Conservation (phyloP, 2,329 filamentous ascomycete species). For the Aspergillus tamarii region DNA sequence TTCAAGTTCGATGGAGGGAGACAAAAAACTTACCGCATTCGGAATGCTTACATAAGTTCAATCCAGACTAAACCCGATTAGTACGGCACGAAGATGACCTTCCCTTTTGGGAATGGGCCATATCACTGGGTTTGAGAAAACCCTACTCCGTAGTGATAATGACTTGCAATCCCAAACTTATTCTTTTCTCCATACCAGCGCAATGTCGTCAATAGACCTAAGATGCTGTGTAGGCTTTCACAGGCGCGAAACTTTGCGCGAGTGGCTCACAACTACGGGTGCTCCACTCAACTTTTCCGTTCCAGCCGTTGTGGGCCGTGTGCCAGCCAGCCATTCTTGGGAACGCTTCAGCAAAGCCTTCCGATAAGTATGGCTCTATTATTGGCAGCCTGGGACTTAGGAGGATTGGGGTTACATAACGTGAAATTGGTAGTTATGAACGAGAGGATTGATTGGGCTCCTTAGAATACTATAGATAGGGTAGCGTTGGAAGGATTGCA, state of each 20-base stretch:
- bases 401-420: not conserved
- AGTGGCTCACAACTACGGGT: not conserved
- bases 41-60: no score
- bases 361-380: not conserved
- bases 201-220: not conserved
- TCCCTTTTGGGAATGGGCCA: no score
- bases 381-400: not conserved
- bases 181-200: not conserved
- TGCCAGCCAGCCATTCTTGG: not conserved
- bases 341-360: not conserved
- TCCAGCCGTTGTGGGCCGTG: not conserved
- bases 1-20: no score
- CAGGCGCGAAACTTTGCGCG: not conserved
- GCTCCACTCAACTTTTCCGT: not conserved
- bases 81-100: no score
- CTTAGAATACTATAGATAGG: not conserved
- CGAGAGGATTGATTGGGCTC: not conserved
- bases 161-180: not conserved
- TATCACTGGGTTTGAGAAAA: no score
- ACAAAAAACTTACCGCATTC: no score
- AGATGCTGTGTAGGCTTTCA: not conserved
- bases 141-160: not conserved
- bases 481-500: not conserved
- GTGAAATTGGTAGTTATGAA: not conserved
- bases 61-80: no score